Percentiles rank a stretch among this genome's conserved stretches.
Evolutionary conservation across 1,284 basidiomycete genomes (phyloP).

Genomic region (Ustilago shanxiensis): DNA sequence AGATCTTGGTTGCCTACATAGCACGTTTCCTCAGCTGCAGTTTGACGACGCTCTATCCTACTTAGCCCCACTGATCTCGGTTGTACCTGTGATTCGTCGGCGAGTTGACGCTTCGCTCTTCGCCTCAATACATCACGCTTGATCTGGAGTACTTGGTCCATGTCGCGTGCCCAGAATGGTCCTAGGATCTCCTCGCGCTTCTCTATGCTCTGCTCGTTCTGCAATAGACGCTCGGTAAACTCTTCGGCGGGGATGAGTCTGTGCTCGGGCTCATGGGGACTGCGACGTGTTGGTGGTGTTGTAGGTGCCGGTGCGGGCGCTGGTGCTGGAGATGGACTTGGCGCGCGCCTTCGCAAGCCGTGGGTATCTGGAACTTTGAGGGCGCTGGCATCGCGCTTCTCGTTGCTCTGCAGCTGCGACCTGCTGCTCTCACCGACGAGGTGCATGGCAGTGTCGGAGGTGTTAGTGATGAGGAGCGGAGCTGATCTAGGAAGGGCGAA

Average conservation of each 20-base stretch:
- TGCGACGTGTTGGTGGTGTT: constrained; percentile 33
- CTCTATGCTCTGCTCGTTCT: constrained; percentile 11
- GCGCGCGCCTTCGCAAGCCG: constrained; percentile 17
- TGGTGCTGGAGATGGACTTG: constrained; percentile 35
- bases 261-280: constrained; percentile 41
- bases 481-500: not conserved
- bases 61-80: not conserved
- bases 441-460: constrained; percentile 19
- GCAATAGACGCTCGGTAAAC: constrained; percentile 18
- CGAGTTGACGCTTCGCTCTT: constrained; percentile 2
- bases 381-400: constrained; percentile 12
- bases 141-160: constrained; percentile 39
- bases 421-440: constrained; percentile 46
- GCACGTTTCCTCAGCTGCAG: constrained; percentile 49
- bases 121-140: constrained; percentile 28
- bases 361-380: not conserved
- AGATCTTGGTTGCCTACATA: constrained; percentile 61
- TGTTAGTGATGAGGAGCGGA: not conserved
- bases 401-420: constrained; percentile 17
- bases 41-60: constrained; percentile 47
- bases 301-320: constrained; percentile 39
- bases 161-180: constrained; percentile 49
- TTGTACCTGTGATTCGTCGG: constrained; percentile 3
- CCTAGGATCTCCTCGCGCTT: constrained; percentile 42
- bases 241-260: constrained; percentile 22